Conservation (phyloP, 768 basidiomycete genomes). For the Krasilnikovozyma curviuscula region DNA sequence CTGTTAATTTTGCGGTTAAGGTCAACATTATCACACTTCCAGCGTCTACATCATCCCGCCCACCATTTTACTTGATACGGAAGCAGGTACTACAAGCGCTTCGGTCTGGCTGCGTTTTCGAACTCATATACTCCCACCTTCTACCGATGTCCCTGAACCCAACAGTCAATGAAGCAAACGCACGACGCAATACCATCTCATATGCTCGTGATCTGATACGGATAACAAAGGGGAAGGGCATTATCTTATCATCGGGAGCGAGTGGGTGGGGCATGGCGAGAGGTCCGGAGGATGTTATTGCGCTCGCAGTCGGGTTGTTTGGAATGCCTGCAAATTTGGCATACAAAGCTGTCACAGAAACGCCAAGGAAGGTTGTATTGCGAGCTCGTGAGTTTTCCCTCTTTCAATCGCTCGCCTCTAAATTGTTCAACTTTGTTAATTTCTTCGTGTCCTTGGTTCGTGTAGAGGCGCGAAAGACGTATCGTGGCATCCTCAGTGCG, state of each 20-base stretch:
- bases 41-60: too few relatives aligned
- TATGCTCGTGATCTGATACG: slow-evolving; percentile 3
- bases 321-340: slow-evolving; percentile 3
- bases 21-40: too few relatives aligned
- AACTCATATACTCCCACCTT: slow-evolving; percentile 7
- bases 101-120: slow-evolving; percentile 63
- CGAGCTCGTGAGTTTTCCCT: slow-evolving; percentile 6
- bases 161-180: too few relatives aligned
- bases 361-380: slow-evolving; percentile 8
- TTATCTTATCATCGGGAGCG: slow-evolving; percentile 3
- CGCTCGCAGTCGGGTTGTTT: background rate
- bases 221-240: slow-evolving; percentile 7
- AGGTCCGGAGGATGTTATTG: slow-evolving; percentile 1
- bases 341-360: background rate
- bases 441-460: background rate
- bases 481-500: background rate
- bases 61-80: slow-evolving; percentile 7
- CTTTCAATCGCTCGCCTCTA: background rate
- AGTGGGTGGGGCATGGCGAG: slow-evolving; percentile 2
- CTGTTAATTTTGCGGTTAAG: too few relatives aligned
- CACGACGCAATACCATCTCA: slow-evolving; percentile 5
- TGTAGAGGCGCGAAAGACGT: slow-evolving; percentile 2
- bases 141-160: background rate
- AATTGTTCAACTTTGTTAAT: background rate
- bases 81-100: slow-evolving; percentile 9